Evolutionary conservation across 2,329 filamentous ascomycete genomes (phyloP).

Genomic region (Fusarium pseudograminearum): DNA sequence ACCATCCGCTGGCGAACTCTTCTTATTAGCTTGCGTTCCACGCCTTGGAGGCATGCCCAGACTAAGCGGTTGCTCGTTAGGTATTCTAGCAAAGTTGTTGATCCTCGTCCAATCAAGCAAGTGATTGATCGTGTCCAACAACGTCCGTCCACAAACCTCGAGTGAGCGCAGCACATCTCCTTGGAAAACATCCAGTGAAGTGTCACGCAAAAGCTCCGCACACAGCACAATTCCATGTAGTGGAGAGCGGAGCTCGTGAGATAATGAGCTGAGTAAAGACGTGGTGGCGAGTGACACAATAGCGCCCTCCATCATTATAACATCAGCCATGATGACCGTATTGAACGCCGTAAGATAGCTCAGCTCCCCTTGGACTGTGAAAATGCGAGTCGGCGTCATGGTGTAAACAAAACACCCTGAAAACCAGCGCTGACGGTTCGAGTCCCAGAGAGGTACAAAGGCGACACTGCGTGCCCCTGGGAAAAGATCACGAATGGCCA

Average conservation of each 20-base stretch:
- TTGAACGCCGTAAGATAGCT: slow-evolving; percentile 64
- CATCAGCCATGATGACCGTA: slow-evolving; percentile 67
- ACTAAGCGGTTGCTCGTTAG: background rate
- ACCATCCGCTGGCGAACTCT: slow-evolving; percentile 18
- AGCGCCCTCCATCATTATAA: slow-evolving; percentile 58
- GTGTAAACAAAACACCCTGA: slow-evolving; percentile 65
- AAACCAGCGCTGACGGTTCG: slow-evolving; percentile 60
- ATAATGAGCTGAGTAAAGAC: slow-evolving; percentile 70
- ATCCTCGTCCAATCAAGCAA: slow-evolving; percentile 68
- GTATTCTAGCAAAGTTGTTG: slow-evolving; percentile 53
- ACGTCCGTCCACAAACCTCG: slow-evolving; percentile 62
- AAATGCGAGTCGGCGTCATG: slow-evolving; percentile 55
- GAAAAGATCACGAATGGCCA: slow-evolving; percentile 52
- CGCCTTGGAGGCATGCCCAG: background rate
- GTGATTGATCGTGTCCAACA: slow-evolving; percentile 67
- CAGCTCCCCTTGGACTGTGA: slow-evolving; percentile 62
- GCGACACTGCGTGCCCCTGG: slow-evolving; percentile 60
- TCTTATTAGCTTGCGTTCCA: background rate
- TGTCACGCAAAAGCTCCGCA: slow-evolving; percentile 65
- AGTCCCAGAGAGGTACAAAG: slow-evolving; percentile 63
- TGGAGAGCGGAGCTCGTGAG: slow-evolving; percentile 71
- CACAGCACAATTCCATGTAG: slow-evolving; percentile 70
- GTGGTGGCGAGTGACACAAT: slow-evolving; percentile 62
- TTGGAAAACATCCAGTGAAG: slow-evolving; percentile 60
- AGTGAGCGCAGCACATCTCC: slow-evolving; percentile 61